Evolutionary conservation across 2,329 filamentous ascomycete genomes (phyloP).

Genomic region (Madurella mycetomatis): DNA sequence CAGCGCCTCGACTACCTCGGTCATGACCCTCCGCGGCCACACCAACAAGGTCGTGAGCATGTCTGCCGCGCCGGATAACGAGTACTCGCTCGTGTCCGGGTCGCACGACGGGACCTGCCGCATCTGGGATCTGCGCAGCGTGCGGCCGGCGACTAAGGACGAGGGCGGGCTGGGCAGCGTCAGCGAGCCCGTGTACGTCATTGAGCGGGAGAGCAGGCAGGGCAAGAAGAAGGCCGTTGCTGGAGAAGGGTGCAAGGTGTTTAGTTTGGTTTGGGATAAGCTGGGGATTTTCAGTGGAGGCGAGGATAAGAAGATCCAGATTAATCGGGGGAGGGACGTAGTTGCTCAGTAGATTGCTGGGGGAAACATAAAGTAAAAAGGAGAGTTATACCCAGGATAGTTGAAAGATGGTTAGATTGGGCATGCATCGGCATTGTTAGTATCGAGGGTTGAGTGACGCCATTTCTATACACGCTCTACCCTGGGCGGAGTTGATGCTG

Average conservation of each 20-base stretch:
- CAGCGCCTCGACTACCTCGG: conserved; percentile 68
- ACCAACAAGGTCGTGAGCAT: conserved; percentile 63
- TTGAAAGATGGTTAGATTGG: neutral
- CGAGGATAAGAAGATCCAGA: conserved; percentile 91
- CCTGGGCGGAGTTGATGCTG: too few species aligned
- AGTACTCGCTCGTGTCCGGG: conserved; percentile 81
- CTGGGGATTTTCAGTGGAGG: conserved; percentile 88
- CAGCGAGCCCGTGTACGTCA: conserved; percentile 68
- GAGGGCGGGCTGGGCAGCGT: conserved; percentile 58
- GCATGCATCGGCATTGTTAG: neutral
- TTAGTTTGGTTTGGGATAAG: conserved; percentile 80
- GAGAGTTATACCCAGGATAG: conserved; percentile 21
- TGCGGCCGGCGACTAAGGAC: conserved; percentile 54
- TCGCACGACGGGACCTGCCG: conserved; percentile 88
- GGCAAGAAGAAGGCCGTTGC: conserved; percentile 60
- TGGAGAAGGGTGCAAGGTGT: conserved; percentile 86
- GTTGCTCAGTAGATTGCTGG: conserved; percentile 28
- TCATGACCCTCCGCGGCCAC: conserved; percentile 90
- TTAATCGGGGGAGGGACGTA: conserved; percentile 66
- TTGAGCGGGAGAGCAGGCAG: conserved; percentile 69
- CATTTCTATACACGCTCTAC: too few species aligned
- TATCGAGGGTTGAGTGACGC: neutral
- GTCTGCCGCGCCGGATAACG: conserved; percentile 55
- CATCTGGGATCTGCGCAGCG: conserved; percentile 86
- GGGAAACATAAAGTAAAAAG: neutral